Base-by-base conservation (phyloP, 1,284 basidiomycete species). In the Moniliophthora roreri region DNA sequence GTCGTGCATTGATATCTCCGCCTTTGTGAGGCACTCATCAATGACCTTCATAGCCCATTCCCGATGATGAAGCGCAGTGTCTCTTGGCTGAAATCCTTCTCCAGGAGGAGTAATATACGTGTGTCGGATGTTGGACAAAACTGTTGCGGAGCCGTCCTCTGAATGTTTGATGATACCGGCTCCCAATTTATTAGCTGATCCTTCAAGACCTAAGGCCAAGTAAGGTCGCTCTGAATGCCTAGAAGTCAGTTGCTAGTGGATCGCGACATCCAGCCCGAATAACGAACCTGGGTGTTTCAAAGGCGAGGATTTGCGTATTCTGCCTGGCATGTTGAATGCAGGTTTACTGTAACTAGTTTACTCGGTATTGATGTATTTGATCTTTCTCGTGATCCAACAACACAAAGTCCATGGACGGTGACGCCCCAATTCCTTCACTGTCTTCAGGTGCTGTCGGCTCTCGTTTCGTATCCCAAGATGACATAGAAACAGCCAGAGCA, bases 71-170 rank as follows among this genome's bases (percentile, higher is more conserved):
- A 90, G 78, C 1, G 96, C 96, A 3, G 97, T 99, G 66, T 99
- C 95, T 51, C 89, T 79, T 5, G 97, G 97, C 53, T 95, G 85
- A 68, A 99, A 99, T 0, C 97, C 97, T 72, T 98, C 91, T 6
- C 97, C 97, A 2, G 97, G 93, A 1, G 97, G 97, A 1, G 97
- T 99, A 59, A 99, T 93, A 68, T 99, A 98, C 8, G 97, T 99
- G 67, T 98, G 97, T 59, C 97, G 84, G 54, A 98, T 77, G 62
- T 96, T 90, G 40, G 92, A 87, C 18, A 95, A 76, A 13, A 95
- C 84, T 16, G 71, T 73, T 8, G 82, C 82, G 32, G 81, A 81
- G 41, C 84, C 89, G 65, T 89, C 81, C 26, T 80, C 74, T 18
- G 79, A 78, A 67, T 99, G 96, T 55, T 85, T 84, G 69, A 99